Percentiles rank a stretch among this genome's conserved stretches.
Conservation (phyloP, 371 early-diverging fungal species). For the Mucor plumbeus region DNA sequence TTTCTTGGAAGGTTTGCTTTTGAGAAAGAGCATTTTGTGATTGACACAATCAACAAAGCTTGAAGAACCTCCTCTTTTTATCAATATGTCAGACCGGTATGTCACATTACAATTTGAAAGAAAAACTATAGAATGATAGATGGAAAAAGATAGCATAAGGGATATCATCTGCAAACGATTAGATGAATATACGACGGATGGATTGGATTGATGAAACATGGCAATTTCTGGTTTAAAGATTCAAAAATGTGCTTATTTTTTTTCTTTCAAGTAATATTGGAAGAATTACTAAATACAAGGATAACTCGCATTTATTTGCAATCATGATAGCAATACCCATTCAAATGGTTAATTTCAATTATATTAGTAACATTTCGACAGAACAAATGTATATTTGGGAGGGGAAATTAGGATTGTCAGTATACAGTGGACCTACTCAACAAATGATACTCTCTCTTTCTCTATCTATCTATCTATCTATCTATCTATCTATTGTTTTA, state of each 20-base stretch:
- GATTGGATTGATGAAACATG: not conserved
- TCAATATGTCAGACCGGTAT: conserved; percentile 30
- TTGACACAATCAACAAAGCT: conserved; percentile 1
- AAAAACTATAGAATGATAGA: not conserved
- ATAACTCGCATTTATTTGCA: too few relatives aligned
- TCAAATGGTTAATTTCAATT: too few relatives aligned
- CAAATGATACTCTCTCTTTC: not conserved
- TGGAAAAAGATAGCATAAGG: not conserved
- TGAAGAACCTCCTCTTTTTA: conserved; percentile 29
- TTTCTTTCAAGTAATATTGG: too few relatives aligned
- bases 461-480: not conserved
- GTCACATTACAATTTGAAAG: conserved; percentile 8
- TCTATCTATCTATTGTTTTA: too few relatives aligned
- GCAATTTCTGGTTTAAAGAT: not conserved
- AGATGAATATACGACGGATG: conserved; percentile 2
- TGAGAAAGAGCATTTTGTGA: conserved; percentile 17
- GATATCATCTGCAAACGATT: too few relatives aligned
- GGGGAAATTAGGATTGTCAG: too few relatives aligned
- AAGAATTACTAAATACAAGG: too few relatives aligned
- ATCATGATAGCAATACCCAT: too few relatives aligned
- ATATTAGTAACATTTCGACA: too few relatives aligned
- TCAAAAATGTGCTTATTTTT: too few relatives aligned
- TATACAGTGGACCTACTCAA: too few relatives aligned
- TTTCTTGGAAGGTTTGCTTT: not conserved
- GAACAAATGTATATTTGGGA: too few relatives aligned